Evolutionary conservation across 2,329 filamentous ascomycete species (phyloP), one percentile per base, ranked within the genome.

Genomic region (Pseudopyrenochaeta lycopersici): DNA sequence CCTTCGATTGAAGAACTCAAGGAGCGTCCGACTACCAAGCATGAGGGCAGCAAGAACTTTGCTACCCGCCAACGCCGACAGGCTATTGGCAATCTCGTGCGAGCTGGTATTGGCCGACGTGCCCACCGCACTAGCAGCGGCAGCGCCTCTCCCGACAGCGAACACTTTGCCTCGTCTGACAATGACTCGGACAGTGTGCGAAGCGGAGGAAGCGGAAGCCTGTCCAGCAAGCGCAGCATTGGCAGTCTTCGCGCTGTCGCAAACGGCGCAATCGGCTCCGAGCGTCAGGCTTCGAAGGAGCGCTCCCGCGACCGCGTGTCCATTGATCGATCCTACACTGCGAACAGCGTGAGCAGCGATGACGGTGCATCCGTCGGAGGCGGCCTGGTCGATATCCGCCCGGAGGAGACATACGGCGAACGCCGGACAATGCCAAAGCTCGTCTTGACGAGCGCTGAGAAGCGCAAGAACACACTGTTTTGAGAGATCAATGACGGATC

Each of bases 31-130:
- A 98, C 94, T 7, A 88, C 91, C 63, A 97, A 92, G 80, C 87
- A 94, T 60, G 94, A 98, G 76, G 95, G 94, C 20, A 97, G 94
- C 87, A 82, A 97, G 86, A 99, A 99, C 81, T 99, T 99, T 78
- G 90, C 90, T 10, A 88, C 92, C 50, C 92, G 95, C 57, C 93
- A 96, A 70, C 92, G 95, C 55, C 92, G 94, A 61, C 92, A 90
- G 67, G 95, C 95, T 21, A 88, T 99, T 39, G 88, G 93, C 80
- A 97, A 92, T 73, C 85, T 99, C 44, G 91, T 97, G 57, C 90
- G 91, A 62, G 94, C 94, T 48, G 93, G 94, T 14, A 85, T 95
- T 59, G 91, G 92, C 71, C 90, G 95, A 54, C 91, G 94, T 51
- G 85, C 80, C 55, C 82, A 85, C 53, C 90, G 89, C 59, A 83